Base-by-base conservation (phyloP, 1,139 yeast genomes). In the Lodderomyces parapsilosis region DNA sequence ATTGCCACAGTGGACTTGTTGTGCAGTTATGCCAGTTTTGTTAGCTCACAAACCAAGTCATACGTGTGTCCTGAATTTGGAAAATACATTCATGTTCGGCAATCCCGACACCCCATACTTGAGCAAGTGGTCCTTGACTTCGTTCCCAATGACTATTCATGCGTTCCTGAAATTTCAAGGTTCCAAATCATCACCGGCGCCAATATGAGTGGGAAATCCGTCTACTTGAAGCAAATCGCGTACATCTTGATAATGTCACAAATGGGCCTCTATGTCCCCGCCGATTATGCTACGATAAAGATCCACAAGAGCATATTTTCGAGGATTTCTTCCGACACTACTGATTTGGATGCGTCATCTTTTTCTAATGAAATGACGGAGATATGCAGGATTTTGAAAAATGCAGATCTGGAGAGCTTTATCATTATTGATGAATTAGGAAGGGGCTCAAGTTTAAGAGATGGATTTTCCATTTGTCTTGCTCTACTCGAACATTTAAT, bases 171-270 rank as follows among this genome's bases (percentile, higher is more conserved):
- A 14, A 57, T 64, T 4, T 71, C 78, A 3, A 52, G 70, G 22
- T 52, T 74, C 25, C 76, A 72, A 45, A 59, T 74, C 0, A 60
- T 74, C 1, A 72, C 78, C 0, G 79, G 79, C 0, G 67, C 72
- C 17, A 74, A 75, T 39, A 75, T 76, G 80, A 79, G 81, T 36
- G 82, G 82, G 23, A 77, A 78, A 54, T 72, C 80, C 0, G 69
- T 77, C 0, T 73, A 73, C 46, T 66, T 76, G 18, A 68, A 74
- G 41, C 78, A 75, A 44, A 62, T 74, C 7, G 77, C 79, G 0
- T 52, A 76, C 8, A 47, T 73, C 3, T 63, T 68, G 1, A 65
- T 77, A 1, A 60, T 77, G 63, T 75, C 80, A 0, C 82, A 78
- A 50, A 66, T 74, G 37, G 82, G 82, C 0, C 68, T 76, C 24